Conservation (phyloP, 164 flowering plant genomes). For the Tinospora cordifolia region DNA sequence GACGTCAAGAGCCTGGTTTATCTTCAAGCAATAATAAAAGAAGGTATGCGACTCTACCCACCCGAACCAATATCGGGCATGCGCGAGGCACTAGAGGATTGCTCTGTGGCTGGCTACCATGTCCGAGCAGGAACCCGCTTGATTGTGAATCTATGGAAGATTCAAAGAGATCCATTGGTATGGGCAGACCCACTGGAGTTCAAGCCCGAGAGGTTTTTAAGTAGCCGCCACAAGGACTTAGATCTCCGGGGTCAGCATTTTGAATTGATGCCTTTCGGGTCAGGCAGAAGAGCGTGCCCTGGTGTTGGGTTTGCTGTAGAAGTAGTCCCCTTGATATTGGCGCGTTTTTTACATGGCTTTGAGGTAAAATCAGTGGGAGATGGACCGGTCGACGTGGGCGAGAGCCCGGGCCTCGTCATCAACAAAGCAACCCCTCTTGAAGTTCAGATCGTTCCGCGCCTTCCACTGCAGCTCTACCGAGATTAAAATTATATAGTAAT, state of each 20-base stretch:
- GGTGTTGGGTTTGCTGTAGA: no score
- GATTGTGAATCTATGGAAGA: conserved; percentile 30
- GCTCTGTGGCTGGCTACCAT: conserved; percentile 23
- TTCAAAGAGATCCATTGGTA: conserved; percentile 30
- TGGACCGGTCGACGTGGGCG: no score
- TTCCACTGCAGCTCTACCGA: no score
- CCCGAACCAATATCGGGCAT: conserved; percentile 15
- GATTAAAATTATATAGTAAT: no score
- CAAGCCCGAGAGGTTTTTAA: conserved; percentile 31
- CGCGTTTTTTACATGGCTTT: no score
- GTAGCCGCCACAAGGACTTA: conserved; percentile 5
- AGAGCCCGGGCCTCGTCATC: no score
- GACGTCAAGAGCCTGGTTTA: conserved; percentile 23
- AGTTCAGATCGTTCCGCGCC: no score
- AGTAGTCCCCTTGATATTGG: no score
- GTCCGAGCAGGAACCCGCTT: conserved; percentile 24
- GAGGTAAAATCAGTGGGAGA: no score
- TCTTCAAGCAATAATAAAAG: conserved; percentile 26
- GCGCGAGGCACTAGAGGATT: conserved; percentile 21
- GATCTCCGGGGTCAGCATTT: conserved; percentile 17
- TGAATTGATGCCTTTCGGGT: conserved; percentile 26
- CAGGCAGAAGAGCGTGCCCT: conserved; percentile 18
- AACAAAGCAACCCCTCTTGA: no score
- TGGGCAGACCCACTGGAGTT: conserved; percentile 31
- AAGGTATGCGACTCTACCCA: conserved; percentile 20